Base-by-base conservation (phyloP, 225 moss, liverwort and hornwort genomes). In the Pseudoscleropodium purum region DNA sequence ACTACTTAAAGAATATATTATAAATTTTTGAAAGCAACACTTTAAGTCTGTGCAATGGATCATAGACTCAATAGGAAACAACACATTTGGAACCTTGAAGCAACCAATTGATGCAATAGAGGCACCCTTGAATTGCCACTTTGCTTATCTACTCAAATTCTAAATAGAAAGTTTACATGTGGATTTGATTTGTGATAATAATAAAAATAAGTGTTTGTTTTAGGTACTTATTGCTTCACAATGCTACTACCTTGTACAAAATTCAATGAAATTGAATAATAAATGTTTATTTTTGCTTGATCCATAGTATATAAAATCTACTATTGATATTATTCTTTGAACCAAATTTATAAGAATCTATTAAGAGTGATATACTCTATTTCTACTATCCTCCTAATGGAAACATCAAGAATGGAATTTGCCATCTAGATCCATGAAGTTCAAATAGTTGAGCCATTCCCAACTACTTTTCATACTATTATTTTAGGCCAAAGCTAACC, bases 1-100 rank as follows among this genome's bases (percentile, higher is more conserved):
- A 2, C 0, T 0, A 0, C 0, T 47, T 0, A 1, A 75, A 75
- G 7, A 75, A 45, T 2, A 29, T 18, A 1, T 4, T 30, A 18
- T 18, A 31, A 11, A 7, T 18, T 51, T 51, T 51, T 10, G 13
- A 14, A 77, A 34, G 8, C 51, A 77, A 21, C 2, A 33, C 14
- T 23, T 13, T 21, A 52, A 2, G 3, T 1, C 3, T 6, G 2
- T 51, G 21, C 2, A 36, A 52, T 36, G 2, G 29, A 1, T 7
- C 9, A 39, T n/a, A 67, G 30, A 67, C 2, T 76, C 14, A 34
- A 14, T 33, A 76, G 8, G 13, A 77, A 52, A 36, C 36, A 51
- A 36, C 1, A 36, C 20, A 8, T 34, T 34, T 52, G 0, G 13
- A 52, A 14, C 34, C 52, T 75, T 30, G 4, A 75, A 30, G 4